Evolutionary conservation across 2,329 filamentous ascomycete genomes (phyloP), one percentile per base, ranked within the genome.

Genomic region (Hypoxylon sp.): DNA sequence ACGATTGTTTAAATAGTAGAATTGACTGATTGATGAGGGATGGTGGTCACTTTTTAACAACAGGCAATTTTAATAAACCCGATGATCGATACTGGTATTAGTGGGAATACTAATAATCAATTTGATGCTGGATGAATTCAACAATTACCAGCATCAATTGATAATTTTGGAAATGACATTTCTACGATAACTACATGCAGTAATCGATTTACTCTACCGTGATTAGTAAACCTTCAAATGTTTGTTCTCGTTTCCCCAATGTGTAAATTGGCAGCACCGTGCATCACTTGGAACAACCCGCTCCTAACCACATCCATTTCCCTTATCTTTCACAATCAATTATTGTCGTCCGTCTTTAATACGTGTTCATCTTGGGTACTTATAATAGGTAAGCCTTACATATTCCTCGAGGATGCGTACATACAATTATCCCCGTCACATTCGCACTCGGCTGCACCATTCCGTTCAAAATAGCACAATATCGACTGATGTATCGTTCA

Each of bases 31-130:
- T 41, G 34, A 49, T 30, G 32, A 51, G 57, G 57, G 17, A 68
- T 52, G 59, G 49, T 45, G 28, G 58, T 58, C 43, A 60, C 41
- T 58, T 63, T 58, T 63, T 50, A 60, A 57, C 28, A 45, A 51
- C 34, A 59, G 32, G 56, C 43, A 56, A 19, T 64, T 64, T 64
- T 64, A 51, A 59, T 70, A 69, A 46, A 43, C 7, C 60, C 60
- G 56, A 67, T 36, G 50, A 56, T 55, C 5, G 19, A 34, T 38
- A 7, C n/a, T 21, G 19, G 25, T 38, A 7, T 11, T 21, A 5
- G 36, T 21, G 13, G 41, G 30, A 36, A 52, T 45, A 38, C 41
- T 51, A 34, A 56, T 57, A 17, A 25, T 34, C 23, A 41, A 55
- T 55, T 49, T 49, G 13, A 10, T 49, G 46, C n/a, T 49, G 53